Evolutionary conservation across 2,329 filamentous ascomycete species (phyloP).

Genomic region (Passalora sequoiae): DNA sequence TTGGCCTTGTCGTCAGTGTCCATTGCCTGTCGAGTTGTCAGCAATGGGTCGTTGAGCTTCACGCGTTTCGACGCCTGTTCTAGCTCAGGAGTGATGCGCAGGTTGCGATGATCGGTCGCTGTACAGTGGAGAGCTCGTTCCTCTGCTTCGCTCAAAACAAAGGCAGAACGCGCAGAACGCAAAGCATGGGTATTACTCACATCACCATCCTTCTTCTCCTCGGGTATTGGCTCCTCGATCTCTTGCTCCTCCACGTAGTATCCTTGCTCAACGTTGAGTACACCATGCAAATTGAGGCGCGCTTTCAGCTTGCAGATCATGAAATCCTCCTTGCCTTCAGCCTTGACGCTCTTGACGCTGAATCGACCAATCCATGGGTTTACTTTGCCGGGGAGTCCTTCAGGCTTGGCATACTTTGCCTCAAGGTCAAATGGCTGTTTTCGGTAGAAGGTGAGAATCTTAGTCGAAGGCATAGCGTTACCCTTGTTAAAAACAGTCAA

Average conservation of each 20-base stretch:
- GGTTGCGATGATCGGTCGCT: slow-evolving; percentile 9
- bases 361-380: slow-evolving; percentile 96
- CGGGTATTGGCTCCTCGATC: slow-evolving; percentile 86
- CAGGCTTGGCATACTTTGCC: slow-evolving; percentile 84
- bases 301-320: slow-evolving; percentile 99
- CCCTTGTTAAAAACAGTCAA: slow-evolving; percentile 96
- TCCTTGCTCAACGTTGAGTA: slow-evolving; percentile 91
- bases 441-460: slow-evolving; percentile 98
- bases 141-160: slow-evolving; percentile 23
- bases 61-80: slow-evolving; percentile 24
- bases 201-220: slow-evolving; percentile 59
- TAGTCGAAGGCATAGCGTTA: slow-evolving; percentile 94
- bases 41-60: slow-evolving; percentile 26
- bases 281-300: slow-evolving; percentile 89
- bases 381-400: slow-evolving; percentile 78
- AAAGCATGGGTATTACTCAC: slow-evolving; percentile 50
- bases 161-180: slow-evolving; percentile 21
- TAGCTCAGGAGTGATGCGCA: slow-evolving; percentile 15
- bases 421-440: slow-evolving; percentile 97
- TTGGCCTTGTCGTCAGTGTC: slow-evolving; percentile 74
- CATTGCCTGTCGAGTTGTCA: slow-evolving; percentile 61
- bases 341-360: slow-evolving; percentile 95
- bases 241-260: slow-evolving; percentile 99
- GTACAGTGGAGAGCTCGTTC: slow-evolving; percentile 14
- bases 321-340: slow-evolving; percentile 88